phyloP scores from a whole-genome alignment of 371 early-diverging fungal genomes.

The Parasitella parasitica region DNA sequence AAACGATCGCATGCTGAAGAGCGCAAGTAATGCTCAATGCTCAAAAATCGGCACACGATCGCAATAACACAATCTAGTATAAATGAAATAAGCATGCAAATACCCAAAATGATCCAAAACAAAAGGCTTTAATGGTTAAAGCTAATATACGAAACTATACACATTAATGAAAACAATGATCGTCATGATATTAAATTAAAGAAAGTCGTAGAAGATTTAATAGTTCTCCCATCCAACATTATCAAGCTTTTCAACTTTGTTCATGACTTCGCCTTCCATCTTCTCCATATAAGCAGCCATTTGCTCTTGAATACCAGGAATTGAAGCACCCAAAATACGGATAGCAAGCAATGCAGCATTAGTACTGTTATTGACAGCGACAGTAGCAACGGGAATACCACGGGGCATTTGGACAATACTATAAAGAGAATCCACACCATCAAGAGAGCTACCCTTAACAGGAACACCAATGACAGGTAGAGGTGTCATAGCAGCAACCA shows the following conservation, averaged over 20 bases:
- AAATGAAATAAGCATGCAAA: too few species aligned
- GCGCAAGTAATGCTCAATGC: too few species aligned
- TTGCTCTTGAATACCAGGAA: conserved; percentile 71
- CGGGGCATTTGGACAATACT: conserved; percentile 99
- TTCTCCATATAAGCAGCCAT: conserved; percentile 76
- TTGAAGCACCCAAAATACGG: conserved; percentile 84
- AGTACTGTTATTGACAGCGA: conserved; percentile 95
- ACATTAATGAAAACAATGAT: background rate
- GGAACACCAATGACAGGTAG: conserved; percentile 97
- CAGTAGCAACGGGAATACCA: conserved; percentile 96
- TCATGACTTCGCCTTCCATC: conserved; percentile 83
- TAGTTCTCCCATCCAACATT: conserved; percentile 47
- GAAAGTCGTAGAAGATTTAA: background rate
- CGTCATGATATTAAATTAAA: background rate
- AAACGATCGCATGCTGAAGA: too few species aligned
- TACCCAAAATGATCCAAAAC: too few species aligned
- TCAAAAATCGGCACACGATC: too few species aligned
- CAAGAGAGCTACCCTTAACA: conserved; percentile 86
- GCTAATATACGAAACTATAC: background rate
- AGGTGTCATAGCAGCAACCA: conserved; percentile 96
- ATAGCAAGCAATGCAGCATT: conserved; percentile 94
- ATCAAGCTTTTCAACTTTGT: conserved; percentile 80
- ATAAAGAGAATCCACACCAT: conserved; percentile 94
- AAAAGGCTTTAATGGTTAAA: too few species aligned
- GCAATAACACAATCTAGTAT: too few species aligned